A percentile compares a stretch with the other conserved stretches of the same genome.
Evolutionary conservation across 2,329 filamentous ascomycete species (phyloP).

Genomic region (Claviceps digitariae): DNA sequence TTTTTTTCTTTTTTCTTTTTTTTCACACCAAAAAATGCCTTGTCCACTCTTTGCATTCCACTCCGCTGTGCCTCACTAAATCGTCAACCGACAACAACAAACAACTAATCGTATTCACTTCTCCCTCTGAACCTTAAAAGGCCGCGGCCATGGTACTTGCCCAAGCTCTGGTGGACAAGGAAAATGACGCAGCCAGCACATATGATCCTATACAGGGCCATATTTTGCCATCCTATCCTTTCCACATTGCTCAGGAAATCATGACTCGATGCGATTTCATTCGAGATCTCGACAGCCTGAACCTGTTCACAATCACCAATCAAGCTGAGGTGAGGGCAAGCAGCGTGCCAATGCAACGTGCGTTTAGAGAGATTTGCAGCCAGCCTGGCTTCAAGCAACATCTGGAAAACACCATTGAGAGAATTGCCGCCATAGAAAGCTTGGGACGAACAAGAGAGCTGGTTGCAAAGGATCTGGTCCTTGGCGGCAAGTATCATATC

Average conservation of each 20-base stretch:
- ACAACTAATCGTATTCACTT: neutral
- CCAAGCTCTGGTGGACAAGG: constrained; percentile 75
- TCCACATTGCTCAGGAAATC: constrained; percentile 75
- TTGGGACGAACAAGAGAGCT: constrained; percentile 87
- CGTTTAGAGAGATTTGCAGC: constrained; percentile 72
- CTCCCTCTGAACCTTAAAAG: constrained; percentile 21
- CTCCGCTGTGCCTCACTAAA: too few relatives aligned
- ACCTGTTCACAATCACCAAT: constrained; percentile 89
- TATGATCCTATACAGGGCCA: constrained; percentile 59
- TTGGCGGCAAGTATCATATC: constrained; percentile 68
- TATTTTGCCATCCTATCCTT: constrained; percentile 63
- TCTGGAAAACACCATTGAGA: constrained; percentile 66
- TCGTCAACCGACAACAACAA: neutral
- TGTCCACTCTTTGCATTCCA: neutral
- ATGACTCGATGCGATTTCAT: constrained; percentile 97
- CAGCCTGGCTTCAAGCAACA: constrained; percentile 68
- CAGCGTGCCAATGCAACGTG: constrained; percentile 90
- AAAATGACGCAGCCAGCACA: constrained; percentile 48
- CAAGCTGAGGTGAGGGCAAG: constrained; percentile 79
- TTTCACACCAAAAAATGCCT: too few relatives aligned
- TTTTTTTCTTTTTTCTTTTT: neutral
- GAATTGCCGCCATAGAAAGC: constrained; percentile 87
- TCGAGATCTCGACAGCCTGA: constrained; percentile 79
- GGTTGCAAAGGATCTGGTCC: constrained; percentile 86
- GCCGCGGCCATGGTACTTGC: constrained; percentile 90